phyloP scores from a whole-genome alignment of 225 moss, liverwort and hornwort genomes.

The Neckera pumila region DNA sequence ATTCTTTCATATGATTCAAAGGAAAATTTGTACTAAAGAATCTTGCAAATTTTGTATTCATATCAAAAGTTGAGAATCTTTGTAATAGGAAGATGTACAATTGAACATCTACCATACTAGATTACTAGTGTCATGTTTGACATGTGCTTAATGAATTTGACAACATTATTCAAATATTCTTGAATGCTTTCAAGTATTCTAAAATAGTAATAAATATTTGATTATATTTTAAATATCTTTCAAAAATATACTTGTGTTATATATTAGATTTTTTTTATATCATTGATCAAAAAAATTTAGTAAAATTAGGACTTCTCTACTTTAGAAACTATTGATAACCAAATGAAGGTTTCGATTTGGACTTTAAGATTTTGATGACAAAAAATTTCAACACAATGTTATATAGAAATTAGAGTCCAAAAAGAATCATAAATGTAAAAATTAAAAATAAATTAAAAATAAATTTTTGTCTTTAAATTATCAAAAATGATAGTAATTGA shows the following conservation, averaged over 20 bases:
- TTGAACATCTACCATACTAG: background rate
- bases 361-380: background rate
- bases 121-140: background rate
- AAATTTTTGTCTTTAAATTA: too few relatives aligned
- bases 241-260: background rate
- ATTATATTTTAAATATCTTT: background rate
- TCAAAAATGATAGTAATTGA: too few relatives aligned
- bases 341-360: background rate
- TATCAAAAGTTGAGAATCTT: background rate
- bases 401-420: accelerated
- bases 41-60: accelerated
- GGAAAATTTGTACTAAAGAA: background rate
- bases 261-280: background rate
- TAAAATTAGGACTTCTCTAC: accelerated
- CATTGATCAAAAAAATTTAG: background rate
- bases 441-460: too few relatives aligned
- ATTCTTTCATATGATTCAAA: background rate
- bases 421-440: background rate
- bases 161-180: background rate
- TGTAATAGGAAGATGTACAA: too few relatives aligned
- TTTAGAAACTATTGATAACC: accelerated
- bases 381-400: background rate
- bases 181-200: background rate
- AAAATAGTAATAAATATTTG: background rate
- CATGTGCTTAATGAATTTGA: background rate